phyloP scores from a whole-genome alignment of 306 rosid genomes.

The Canavalia gladiata region DNA sequence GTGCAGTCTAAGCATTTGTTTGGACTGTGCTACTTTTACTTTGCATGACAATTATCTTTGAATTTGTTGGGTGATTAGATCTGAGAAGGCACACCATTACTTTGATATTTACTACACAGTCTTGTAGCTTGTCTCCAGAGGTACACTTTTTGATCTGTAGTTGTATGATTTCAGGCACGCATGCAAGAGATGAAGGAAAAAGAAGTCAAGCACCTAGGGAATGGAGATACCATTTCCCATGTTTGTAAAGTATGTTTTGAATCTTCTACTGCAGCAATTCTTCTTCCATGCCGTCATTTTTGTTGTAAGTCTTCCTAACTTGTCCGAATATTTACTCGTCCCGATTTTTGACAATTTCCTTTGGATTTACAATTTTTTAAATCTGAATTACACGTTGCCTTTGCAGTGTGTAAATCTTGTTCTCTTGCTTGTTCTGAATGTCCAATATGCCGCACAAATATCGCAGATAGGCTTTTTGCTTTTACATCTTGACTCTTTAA shows the following conservation, averaged over 20 bases:
- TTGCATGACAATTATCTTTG: slow-evolving; percentile 25
- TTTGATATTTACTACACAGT: slow-evolving; percentile 27
- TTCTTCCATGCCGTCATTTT: slow-evolving; percentile 98
- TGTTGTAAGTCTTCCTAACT: slow-evolving; percentile 71
- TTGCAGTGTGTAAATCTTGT: slow-evolving; percentile 89
- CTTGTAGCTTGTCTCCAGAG: slow-evolving; percentile 5
- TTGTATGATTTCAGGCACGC: slow-evolving; percentile 73
- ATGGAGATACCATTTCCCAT: slow-evolving; percentile 91
- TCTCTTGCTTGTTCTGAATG: slow-evolving; percentile 99
- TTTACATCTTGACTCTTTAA: slow-evolving; percentile 69
- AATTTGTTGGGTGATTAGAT: background rate
- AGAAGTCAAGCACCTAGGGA: slow-evolving; percentile 79
- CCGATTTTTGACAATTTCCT: slow-evolving; percentile 15
- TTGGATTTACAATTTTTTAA: slow-evolving; percentile 15
- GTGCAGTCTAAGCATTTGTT: background rate
- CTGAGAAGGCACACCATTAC: background rate
- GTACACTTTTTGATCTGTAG: slow-evolving; percentile 22
- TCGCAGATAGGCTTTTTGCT: slow-evolving; percentile 95
- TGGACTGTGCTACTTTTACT: background rate
- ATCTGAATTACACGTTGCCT: slow-evolving; percentile 40
- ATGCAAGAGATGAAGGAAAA: slow-evolving; percentile 98
- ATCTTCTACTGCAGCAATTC: slow-evolving; percentile 95
- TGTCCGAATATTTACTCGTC: background rate
- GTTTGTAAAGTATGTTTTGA: slow-evolving; percentile 97
- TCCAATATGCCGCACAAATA: slow-evolving; percentile 91